Evolutionary conservation across 2,329 filamentous ascomycete species (phyloP).

Genomic region (Bipolaris oryzae): DNA sequence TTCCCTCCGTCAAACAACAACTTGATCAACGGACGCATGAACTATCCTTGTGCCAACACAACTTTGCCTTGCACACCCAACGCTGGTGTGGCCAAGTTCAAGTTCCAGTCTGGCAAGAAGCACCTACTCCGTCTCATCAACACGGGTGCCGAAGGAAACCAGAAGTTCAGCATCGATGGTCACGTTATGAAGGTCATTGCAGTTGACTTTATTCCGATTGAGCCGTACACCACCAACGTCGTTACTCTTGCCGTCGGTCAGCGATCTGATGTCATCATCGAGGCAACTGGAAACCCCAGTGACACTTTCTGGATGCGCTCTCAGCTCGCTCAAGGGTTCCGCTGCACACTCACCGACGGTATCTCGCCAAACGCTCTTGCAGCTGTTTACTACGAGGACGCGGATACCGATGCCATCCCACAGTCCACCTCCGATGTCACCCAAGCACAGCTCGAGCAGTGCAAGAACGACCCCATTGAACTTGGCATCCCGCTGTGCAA

Average conservation of each 20-base stretch:
- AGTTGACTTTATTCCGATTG: conserved; percentile 50
- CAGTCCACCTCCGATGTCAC: conserved; percentile 46
- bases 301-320: conserved; percentile 49
- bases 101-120: conserved; percentile 50
- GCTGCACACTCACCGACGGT: conserved; percentile 23
- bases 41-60: conserved; percentile 37
- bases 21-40: conserved; percentile 30
- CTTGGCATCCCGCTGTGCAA: conserved; percentile 29
- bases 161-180: conserved; percentile 52
- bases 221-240: conserved; percentile 48
- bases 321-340: conserved; percentile 25
- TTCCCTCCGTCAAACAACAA: conserved; percentile 30
- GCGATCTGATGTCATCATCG: conserved; percentile 46
- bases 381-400: conserved; percentile 68
- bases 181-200: conserved; percentile 52
- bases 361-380: conserved; percentile 50
- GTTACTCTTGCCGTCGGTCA: conserved; percentile 51
- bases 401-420: conserved; percentile 59
- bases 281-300: conserved; percentile 34
- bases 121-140: conserved; percentile 53
- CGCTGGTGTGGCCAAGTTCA: conserved; percentile 43
- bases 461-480: conserved; percentile 24
- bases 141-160: conserved; percentile 44
- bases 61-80: conserved; percentile 33
- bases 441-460: conserved; percentile 22